Evolutionary conservation across 768 basidiomycete genomes (phyloP).

Genomic region (Fomitopsis pulvina): DNA sequence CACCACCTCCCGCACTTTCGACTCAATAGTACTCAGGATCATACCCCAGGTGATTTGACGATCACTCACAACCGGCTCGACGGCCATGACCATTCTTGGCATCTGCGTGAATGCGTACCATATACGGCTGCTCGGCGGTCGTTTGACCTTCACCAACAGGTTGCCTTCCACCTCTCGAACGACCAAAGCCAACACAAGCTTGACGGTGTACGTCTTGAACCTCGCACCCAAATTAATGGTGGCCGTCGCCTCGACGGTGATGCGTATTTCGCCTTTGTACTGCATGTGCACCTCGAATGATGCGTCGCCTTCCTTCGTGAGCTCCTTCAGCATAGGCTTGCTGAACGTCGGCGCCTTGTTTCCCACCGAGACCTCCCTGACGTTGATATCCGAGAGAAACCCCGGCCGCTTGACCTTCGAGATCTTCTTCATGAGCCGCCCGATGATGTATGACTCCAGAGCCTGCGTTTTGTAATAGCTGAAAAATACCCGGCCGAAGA

Average conservation of each 20-base stretch:
- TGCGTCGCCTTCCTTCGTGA: constrained; percentile 91
- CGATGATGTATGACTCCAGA: constrained; percentile 81
- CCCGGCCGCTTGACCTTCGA: constrained; percentile 85
- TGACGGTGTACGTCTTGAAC: constrained; percentile 87
- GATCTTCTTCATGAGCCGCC: constrained; percentile 88
- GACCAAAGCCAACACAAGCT: constrained; percentile 83
- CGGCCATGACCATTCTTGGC: constrained; percentile 82
- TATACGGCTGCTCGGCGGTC: constrained; percentile 91
- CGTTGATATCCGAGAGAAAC: constrained; percentile 79
- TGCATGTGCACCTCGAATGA: constrained; percentile 78
- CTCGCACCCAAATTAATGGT: constrained; percentile 77
- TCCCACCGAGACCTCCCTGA: constrained; percentile 88
- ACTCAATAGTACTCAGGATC: constrained; percentile 86
- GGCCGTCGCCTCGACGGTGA: constrained; percentile 86
- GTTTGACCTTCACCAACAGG: constrained; percentile 81
- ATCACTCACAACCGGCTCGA: constrained; percentile 92
- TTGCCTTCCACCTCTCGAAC: constrained; percentile 90
- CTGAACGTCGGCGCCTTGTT: constrained; percentile 78
- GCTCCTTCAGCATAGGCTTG: constrained; percentile 97
- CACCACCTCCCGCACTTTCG: constrained; percentile 82
- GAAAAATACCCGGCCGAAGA: constrained; percentile 90
- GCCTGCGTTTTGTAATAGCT: constrained; percentile 80
- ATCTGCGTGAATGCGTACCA: constrained; percentile 94
- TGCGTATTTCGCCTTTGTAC: constrained; percentile 84
- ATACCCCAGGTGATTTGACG: constrained; percentile 92